Evolutionary conservation across 495 filamentous ascomycete genomes (phyloP).

Genomic region (Massariosphaeria phaeospora): DNA sequence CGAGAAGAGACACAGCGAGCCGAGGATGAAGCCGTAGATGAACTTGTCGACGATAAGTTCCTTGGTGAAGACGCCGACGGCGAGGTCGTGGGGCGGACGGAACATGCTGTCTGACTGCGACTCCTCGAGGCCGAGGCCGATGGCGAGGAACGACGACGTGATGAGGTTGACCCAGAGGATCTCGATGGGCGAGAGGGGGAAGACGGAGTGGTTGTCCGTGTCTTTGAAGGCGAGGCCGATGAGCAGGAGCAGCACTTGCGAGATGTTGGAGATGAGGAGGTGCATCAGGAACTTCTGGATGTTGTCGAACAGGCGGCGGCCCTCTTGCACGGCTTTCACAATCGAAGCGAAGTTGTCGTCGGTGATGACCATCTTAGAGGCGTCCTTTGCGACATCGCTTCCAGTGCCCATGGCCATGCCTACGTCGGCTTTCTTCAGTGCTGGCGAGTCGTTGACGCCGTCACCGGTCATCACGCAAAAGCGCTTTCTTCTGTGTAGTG

Average conservation of each 20-base stretch:
- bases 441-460: slow-evolving; percentile 76
- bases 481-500: slow-evolving; percentile 55
- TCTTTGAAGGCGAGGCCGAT: slow-evolving; percentile 69
- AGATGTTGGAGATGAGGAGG: slow-evolving; percentile 66
- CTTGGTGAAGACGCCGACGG: slow-evolving; percentile 62
- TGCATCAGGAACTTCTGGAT: slow-evolving; percentile 77
- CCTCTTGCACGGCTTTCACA: slow-evolving; percentile 68
- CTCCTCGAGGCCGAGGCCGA: slow-evolving; percentile 66
- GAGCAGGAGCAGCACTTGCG: slow-evolving; percentile 69
- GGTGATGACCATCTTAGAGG: slow-evolving; percentile 66
- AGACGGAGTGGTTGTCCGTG: slow-evolving; percentile 56
- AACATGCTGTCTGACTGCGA: slow-evolving; percentile 64
- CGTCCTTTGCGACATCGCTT: slow-evolving; percentile 74
- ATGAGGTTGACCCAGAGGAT: slow-evolving; percentile 76
- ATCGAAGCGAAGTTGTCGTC: slow-evolving; percentile 82
- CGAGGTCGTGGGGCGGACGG: slow-evolving; percentile 62
- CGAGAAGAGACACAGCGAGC: slow-evolving; percentile 57
- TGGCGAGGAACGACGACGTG: slow-evolving; percentile 68
- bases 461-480: slow-evolving; percentile 77
- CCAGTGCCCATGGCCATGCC: slow-evolving; percentile 77
- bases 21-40: slow-evolving; percentile 68
- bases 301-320: slow-evolving; percentile 70
- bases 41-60: slow-evolving; percentile 69
- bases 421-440: slow-evolving; percentile 69
- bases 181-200: slow-evolving; percentile 67